These are phyloP conservation scores for Eucalyptus microcorys DNA, from an alignment of 345 rosid species.

Conservation along the genomic window DNA sequence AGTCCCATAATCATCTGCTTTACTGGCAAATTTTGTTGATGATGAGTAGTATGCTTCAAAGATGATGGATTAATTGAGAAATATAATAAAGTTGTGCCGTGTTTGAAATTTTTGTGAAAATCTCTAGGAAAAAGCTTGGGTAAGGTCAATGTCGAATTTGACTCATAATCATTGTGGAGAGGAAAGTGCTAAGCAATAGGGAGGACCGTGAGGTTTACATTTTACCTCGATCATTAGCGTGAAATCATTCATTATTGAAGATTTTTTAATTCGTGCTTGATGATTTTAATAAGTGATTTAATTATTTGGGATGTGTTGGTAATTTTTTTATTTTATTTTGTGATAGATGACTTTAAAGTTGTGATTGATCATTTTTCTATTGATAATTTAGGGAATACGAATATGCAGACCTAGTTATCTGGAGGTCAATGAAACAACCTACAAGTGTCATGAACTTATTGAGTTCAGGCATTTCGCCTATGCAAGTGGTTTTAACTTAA, in stretches of 20 bases:
- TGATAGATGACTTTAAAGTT: not conserved
- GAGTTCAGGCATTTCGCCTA: too few species aligned
- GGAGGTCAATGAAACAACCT: not conserved
- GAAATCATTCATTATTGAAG: not conserved
- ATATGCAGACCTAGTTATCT: fast-evolving
- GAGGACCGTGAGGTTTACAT: not conserved
- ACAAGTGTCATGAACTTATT: not conserved
- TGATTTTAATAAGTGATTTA: not conserved
- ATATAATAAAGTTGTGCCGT: too few species aligned
- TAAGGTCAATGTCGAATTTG: not conserved
- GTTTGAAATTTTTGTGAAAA: not conserved
- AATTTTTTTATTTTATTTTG: not conserved
- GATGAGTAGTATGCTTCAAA: too few species aligned
- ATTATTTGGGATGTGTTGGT: not conserved
- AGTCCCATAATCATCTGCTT: not conserved
- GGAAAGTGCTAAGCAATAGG: not conserved
- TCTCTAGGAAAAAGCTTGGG: not conserved
- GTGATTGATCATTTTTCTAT: too few species aligned
- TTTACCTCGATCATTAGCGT: not conserved
- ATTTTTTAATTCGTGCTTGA: not conserved
- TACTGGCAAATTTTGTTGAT: too few species aligned
- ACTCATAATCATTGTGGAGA: not conserved
- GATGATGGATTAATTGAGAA: not conserved
- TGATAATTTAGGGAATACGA: not conserved
- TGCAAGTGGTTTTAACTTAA: not conserved